Base-by-base conservation (phyloP, 2,329 filamentous ascomycete species). In the Neoarthrinium moseri region DNA sequence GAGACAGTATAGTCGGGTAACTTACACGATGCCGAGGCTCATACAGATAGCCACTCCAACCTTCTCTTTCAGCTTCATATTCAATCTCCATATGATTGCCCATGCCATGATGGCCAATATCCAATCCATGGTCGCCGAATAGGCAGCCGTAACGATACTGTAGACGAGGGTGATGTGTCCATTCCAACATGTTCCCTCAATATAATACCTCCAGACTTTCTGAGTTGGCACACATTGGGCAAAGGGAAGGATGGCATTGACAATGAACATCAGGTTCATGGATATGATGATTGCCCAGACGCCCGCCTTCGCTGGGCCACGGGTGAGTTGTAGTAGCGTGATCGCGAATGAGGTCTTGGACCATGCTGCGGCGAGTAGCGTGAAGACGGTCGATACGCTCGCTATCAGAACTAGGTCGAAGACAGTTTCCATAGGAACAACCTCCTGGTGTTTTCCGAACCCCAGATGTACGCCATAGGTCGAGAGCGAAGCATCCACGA, bases 291-390 rank as follows among this genome's bases (percentile, higher is more conserved):
- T 50, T 41, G 60, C 56, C 56, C 63, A 64, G n/a, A 69, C 53
- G 7, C 59, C 44, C 4, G 38, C 38, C 27, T 54, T 57, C 32
- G 58, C 52, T 45, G 51, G 51, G 4, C 59, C 58, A 6, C 59
- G 50, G 5, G 56, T 56, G 23, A 68, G 53, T 4, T 61, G 57
- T 8, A 65, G 51, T 4, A 68, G 52, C 4, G 65, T 66, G 4
- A 68, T 42, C 7, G 63, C 65, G 34, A 70, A 68, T 2, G 67
- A 67, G 0, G 66, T 68, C 49, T 70, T 70, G 48, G 63, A 66
- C 63, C 60, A 68, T 12, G 60, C 57, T 27, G 66, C 56, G 5
- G 60, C 58, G 18, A 66, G 44, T 32, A 70, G 33, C 11, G 47
- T 42, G 33, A 49, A 46, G 3, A 46, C 24, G 22, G 36, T 32